These are phyloP conservation scores for Gossypium longicalyx DNA, from an alignment of 345 rosid species.

Conservation along the genomic window DNA sequence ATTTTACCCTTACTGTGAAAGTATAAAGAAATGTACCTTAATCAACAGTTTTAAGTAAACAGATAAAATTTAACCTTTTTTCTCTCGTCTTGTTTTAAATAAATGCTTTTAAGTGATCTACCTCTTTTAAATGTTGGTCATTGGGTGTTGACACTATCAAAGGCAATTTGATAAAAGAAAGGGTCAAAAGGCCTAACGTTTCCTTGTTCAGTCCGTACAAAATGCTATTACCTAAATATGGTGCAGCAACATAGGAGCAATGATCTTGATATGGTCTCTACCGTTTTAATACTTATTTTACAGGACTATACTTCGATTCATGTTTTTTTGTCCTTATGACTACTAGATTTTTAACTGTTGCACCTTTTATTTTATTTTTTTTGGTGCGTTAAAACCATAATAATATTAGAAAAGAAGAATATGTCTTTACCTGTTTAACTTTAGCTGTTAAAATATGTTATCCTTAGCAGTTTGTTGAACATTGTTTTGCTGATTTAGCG, in stretches of 20 bases:
- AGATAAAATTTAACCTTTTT: background rate
- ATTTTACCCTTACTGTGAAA: slow-evolving; percentile 14
- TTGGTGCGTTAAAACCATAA: background rate
- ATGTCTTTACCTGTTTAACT: background rate
- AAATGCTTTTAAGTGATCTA: background rate
- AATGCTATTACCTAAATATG: background rate
- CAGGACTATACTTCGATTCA: background rate
- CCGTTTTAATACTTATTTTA: background rate
- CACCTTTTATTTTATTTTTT: background rate
- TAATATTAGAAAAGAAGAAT: background rate
- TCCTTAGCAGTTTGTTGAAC: background rate
- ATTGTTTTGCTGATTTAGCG: background rate
- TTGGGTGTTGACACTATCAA: background rate
- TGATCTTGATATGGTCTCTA: background rate
- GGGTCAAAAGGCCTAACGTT: background rate
- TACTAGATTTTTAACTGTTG: background rate
- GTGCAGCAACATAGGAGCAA: background rate
- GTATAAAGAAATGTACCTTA: background rate
- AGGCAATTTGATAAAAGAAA: background rate
- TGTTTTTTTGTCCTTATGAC: background rate
- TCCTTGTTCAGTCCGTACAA: background rate
- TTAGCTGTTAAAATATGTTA: background rate
- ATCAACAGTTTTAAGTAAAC: slow-evolving; percentile 1
- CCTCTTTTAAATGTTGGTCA: background rate
- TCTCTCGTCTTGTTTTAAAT: background rate